Base-by-base conservation (phyloP, 2,329 filamentous ascomycete genomes). In the Neoascochyta sp. region DNA sequence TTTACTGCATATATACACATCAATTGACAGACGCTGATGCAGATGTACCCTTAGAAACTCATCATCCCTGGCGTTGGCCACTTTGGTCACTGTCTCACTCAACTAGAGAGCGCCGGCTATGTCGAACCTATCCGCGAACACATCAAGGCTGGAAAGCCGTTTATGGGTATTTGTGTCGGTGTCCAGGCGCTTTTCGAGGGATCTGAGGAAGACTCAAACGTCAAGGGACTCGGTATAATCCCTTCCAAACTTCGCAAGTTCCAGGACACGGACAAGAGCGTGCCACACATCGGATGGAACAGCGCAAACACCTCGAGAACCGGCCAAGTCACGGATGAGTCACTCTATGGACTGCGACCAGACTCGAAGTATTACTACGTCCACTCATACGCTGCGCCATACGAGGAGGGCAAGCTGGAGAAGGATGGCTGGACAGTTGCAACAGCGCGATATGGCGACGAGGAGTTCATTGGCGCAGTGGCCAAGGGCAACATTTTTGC, bases 271-370 rank as follows among this genome's bases (percentile, higher is more conserved):
- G 69, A 76, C 52, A 96, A 96, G 68, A 81, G 88, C 20, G 93
- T 98, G n/a, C 92, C 92, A 21, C 93, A 98, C 67, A 98, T 98
- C 62, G 92, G 92, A 32, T 98, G 92, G 92, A 98, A 98, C 66
- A 88, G 81, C 48, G 92, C 93, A 24, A 81, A 81, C 50, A 79
- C 81, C 1, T 60, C 65, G 41, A 50, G 64, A 39, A 45, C 67
- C 52, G 38, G 68, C 62, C 38, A 60, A 32, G 40, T 56, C 47
- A 39, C 53, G 3, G 57, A 66, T 11, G 66, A 76, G 41, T 76
- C 71, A 47, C 75, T 96, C 35, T 95, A 90, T 62, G 88, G 84
- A 34, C 67, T 98, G 31, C 71, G 76, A 16, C 81, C 86, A 1
- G 74, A 75, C 30, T 94, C 86, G 57, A 98, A 96, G 65, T 98